phyloP scores from a whole-genome alignment of 345 rosid genomes.

The Mercurialis annua region DNA sequence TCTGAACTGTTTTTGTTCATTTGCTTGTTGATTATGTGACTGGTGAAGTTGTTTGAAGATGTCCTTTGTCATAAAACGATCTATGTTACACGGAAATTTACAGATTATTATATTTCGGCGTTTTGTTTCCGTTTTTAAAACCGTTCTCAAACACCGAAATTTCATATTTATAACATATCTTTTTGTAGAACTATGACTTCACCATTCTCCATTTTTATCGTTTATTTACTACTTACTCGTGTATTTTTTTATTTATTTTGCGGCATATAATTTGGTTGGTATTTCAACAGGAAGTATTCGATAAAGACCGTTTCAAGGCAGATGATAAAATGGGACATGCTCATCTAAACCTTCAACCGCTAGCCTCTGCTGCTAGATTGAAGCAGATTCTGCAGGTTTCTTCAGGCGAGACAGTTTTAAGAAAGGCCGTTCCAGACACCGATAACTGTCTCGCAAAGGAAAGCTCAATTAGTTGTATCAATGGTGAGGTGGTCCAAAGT shows the following conservation, averaged over 20 bases:
- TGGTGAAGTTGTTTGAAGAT: neutral
- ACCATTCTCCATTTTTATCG: too few species aligned
- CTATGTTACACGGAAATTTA: too few species aligned
- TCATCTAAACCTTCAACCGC: slow-evolving; percentile 74
- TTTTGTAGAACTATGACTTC: too few species aligned
- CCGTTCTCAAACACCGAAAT: too few species aligned
- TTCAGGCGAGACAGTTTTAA: slow-evolving; percentile 62
- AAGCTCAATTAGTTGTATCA: slow-evolving; percentile 65
- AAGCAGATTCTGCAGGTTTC: slow-evolving; percentile 65
- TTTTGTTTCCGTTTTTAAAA: too few species aligned
- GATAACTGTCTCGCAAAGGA: slow-evolving; percentile 82
- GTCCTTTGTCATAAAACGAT: neutral
- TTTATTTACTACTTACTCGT: too few species aligned
- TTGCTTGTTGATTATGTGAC: neutral
- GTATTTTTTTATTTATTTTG: too few species aligned
- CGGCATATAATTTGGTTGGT: neutral
- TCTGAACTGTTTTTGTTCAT: neutral
- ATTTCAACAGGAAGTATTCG: slow-evolving; percentile 80
- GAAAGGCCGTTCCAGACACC: slow-evolving; percentile 72
- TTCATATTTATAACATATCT: too few species aligned
- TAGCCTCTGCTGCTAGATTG: slow-evolving; percentile 76
- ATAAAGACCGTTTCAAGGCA: slow-evolving; percentile 92
- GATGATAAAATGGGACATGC: slow-evolving; percentile 99
- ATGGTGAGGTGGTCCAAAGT: slow-evolving; percentile 83
- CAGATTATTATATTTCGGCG: too few species aligned